These are phyloP conservation scores for Mycena galopus DNA, from an alignment of 768 basidiomycete species.

Conservation along the genomic window DNA sequence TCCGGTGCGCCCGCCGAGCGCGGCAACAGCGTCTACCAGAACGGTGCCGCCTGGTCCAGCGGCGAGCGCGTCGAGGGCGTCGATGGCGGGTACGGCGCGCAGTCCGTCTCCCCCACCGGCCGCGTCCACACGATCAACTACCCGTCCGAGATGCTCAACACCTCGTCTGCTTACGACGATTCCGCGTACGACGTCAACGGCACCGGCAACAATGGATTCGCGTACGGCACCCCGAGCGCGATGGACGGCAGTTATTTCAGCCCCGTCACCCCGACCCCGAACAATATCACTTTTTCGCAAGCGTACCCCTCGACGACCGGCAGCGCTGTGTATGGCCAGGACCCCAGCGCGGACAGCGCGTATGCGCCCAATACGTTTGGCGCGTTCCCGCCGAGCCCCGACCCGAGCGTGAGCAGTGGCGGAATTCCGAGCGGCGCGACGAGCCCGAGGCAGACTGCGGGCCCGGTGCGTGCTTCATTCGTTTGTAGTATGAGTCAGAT, in stretches of 20 bases:
- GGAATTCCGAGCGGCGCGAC: background rate
- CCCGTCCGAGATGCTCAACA: background rate
- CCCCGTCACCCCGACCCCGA: conserved; percentile 17
- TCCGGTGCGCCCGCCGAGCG: too few species aligned
- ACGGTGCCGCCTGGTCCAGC: too few species aligned
- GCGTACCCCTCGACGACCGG: background rate
- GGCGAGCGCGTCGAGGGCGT: conserved; percentile 21
- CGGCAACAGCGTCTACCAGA: too few species aligned
- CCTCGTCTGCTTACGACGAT: too few species aligned
- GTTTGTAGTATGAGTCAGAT: background rate
- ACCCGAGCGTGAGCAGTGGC: background rate
- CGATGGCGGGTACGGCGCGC: conserved; percentile 27
- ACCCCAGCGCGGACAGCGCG: conserved; percentile 26
- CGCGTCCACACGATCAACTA: background rate
- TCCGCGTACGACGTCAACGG: too few species aligned
- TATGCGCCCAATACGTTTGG: background rate
- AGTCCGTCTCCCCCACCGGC: background rate
- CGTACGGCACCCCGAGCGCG: background rate
- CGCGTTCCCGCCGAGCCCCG: background rate
- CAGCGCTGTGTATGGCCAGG: background rate
- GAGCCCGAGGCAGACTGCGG: conserved; percentile 29
- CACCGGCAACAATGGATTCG: background rate
- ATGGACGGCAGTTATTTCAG: conserved; percentile 1
- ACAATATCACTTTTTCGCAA: background rate
- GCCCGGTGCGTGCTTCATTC: conserved; percentile 21